Evolutionary conservation across 805 yeast species (phyloP).

Genomic region (Candida easanensis): DNA sequence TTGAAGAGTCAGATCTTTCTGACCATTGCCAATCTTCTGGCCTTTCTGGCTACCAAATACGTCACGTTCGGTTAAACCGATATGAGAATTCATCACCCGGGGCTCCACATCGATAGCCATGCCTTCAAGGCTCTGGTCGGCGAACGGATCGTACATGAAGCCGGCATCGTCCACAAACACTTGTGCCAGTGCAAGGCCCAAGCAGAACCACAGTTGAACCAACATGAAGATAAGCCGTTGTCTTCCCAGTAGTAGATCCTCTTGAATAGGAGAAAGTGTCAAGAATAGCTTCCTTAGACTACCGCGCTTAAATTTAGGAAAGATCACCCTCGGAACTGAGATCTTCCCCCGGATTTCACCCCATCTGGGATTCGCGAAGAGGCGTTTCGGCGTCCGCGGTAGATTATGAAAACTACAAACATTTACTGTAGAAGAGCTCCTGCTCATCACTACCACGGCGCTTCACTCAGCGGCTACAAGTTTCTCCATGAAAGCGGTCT

Average conservation of each 20-base stretch:
- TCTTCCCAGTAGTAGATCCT: too few species aligned
- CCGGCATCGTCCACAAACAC: neutral
- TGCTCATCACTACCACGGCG: too few species aligned
- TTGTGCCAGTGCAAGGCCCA: too few species aligned
- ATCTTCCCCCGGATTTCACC: slow-evolving; percentile 1
- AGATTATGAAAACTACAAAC: neutral
- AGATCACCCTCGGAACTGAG: neutral
- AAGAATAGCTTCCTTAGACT: too few species aligned
- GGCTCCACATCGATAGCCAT: neutral
- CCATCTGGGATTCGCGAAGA: neutral
- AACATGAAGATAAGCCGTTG: too few species aligned
- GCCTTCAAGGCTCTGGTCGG: neutral
- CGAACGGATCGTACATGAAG: neutral
- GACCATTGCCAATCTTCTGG: too few species aligned
- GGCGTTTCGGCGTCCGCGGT: neutral
- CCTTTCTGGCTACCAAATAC: too few species aligned
- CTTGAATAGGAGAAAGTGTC: too few species aligned
- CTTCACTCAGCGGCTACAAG: neutral
- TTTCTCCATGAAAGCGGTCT: slow-evolving; percentile 25
- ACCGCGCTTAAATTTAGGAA: neutral
- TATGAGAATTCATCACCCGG: neutral
- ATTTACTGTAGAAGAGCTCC: too few species aligned
- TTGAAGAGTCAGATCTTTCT: neutral
- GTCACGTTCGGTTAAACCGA: neutral
- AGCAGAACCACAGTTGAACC: too few species aligned